A percentile compares a stretch with the other conserved stretches of the same genome.
Evolutionary conservation across 202 grass and related monocot genomes (phyloP).

Genomic region (Musa balbisiana): DNA sequence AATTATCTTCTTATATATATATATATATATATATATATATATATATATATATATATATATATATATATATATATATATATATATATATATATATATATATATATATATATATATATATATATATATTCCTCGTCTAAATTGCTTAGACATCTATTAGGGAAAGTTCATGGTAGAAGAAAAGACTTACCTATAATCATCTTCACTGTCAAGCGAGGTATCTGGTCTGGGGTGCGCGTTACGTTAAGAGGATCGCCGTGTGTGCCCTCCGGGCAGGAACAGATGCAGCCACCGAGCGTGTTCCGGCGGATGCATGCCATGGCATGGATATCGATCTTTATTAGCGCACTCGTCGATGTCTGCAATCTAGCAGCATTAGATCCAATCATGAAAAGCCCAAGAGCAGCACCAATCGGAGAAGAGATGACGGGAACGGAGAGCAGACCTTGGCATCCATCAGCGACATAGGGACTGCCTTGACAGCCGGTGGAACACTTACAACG

Average conservation of each 20-base stretch:
- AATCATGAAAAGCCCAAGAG: too few species aligned
- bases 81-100: too few species aligned
- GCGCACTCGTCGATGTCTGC: constrained; percentile 60
- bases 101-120: too few species aligned
- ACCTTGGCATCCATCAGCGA: constrained; percentile 49
- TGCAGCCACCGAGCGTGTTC: constrained; percentile 31
- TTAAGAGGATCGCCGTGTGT: constrained; percentile 19
- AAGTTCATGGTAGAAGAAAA: too few species aligned
- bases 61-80: too few species aligned
- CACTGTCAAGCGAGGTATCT: too few species aligned
- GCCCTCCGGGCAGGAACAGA: constrained; percentile 36
- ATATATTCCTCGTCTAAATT: too few species aligned
- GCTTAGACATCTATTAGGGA: too few species aligned
- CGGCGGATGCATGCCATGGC: constrained; percentile 30
- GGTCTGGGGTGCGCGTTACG: background rate
- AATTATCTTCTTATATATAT: too few species aligned
- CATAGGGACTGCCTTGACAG: constrained; percentile 53
- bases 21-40: too few species aligned
- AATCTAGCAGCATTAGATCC: background rate
- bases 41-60: too few species aligned
- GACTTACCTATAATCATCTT: too few species aligned
- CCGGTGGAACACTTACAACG: background rate
- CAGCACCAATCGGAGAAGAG: background rate
- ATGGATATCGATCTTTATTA: background rate
- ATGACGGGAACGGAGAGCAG: background rate